Base-by-base conservation (phyloP, 768 basidiomycete species). In the Serendipita indica region DNA sequence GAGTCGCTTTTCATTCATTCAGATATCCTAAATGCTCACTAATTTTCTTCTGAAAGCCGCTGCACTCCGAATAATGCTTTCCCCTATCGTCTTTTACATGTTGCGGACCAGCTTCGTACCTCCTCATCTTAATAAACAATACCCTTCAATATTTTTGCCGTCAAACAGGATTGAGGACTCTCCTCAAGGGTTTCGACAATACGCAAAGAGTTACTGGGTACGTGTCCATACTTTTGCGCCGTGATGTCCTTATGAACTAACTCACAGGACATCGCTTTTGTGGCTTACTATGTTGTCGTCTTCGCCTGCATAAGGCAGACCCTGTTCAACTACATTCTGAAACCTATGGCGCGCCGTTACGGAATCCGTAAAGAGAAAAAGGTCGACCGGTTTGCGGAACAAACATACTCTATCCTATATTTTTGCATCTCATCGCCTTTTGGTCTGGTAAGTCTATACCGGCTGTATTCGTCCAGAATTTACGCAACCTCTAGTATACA, bases 301-400 rank as follows among this genome's bases (percentile, higher is more conserved):
- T 98, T 85, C 73, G 92, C 90, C 1, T 86, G 90, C 67, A 64
- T 92, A 39, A 82, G 94, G 30, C 91, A 97, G 70, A 65, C 74
- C 43, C 67, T 90, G 68, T 79, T 83, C n/a, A 63, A 86, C 65
- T 79, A 78, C 59, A 34, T 89, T 10, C 80, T 82, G 39, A 72
- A 73, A 22, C 87, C 86, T 1, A 62, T 91, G 33, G 92, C 85
- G 0, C 76, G 73, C 33, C 74, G 75, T 60, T 81, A 84, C 58
- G 86, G 91, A 1, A 77, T 99, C 52, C 78, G 73, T 65, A 80
- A 75, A 62, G 69, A 71, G 60, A 67, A 67, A 22, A 96, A 93
- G 69, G 69, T 91, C 14, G 80, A 83, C 58, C 75, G 94, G 33
- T 97, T 97, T 65, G 87, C 82, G 18, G 94, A 99, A 72, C 94